These are phyloP conservation scores for Chytriomyces sp. DNA, from an alignment of 192 early-diverging fungal genomes.

Conservation along the genomic window DNA sequence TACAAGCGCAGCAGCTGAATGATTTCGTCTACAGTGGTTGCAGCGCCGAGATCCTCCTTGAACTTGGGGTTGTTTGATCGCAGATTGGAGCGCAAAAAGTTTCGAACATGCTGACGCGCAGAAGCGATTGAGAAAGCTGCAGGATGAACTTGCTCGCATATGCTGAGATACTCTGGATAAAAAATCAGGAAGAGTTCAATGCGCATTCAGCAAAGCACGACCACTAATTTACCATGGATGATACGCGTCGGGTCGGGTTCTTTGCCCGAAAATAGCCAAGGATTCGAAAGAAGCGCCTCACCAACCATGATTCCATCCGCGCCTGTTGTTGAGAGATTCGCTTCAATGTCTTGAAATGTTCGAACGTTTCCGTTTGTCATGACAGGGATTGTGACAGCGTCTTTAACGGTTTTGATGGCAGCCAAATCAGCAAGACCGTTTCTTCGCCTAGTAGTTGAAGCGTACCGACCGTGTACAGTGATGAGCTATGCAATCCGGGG, in stretches of 20 bases:
- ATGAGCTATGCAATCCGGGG: background rate
- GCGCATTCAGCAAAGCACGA: background rate
- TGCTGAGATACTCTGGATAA: constrained; percentile 15
- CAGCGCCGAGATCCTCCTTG: constrained; percentile 4
- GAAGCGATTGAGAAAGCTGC: constrained; percentile 21
- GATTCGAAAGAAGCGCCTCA: constrained; percentile 28
- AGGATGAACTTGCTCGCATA: constrained; percentile 14
- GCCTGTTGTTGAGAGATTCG: constrained; percentile 18
- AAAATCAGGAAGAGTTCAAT: background rate
- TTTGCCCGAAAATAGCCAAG: constrained; percentile 27
- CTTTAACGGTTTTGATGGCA: background rate
- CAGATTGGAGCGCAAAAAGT: constrained; percentile 10
- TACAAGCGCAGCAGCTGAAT: background rate
- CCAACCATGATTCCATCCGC: constrained; percentile 36
- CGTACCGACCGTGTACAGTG: constrained; percentile 20
- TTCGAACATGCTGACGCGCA: constrained; percentile 22
- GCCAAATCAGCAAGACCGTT: constrained; percentile 17
- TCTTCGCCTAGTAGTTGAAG: constrained; percentile 9
- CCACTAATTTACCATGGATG: constrained; percentile 12
- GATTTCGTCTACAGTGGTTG: background rate
- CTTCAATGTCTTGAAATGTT: background rate
- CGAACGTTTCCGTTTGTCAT: constrained; percentile 30
- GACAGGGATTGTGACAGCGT: constrained; percentile 8
- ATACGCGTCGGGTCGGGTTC: background rate
- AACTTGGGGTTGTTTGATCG: constrained; percentile 11